Conservation (phyloP, 1,139 yeast species). For the Saccharomycopsis hybrid region DNA sequence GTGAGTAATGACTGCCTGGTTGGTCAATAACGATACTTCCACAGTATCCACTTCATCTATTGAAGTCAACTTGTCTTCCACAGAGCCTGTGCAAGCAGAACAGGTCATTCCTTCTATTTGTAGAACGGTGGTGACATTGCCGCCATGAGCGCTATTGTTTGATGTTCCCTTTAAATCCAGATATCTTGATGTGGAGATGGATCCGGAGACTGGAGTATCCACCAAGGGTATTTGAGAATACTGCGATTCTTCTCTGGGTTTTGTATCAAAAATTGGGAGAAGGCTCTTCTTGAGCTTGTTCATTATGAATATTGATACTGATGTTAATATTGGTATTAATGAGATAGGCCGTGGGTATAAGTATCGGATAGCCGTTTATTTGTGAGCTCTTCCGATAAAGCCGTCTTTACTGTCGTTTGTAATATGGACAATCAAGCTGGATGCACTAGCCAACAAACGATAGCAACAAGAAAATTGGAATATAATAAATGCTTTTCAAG, state of each 20-base stretch:
- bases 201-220: not conserved
- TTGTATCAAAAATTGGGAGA: not conserved
- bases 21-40: slow-evolving; percentile 64
- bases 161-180: no score
- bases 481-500: no score
- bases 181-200: no score
- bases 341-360: no score
- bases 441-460: no score
- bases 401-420: no score
- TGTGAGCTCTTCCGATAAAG: no score
- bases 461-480: no score
- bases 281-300: not conserved
- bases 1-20: slow-evolving; percentile 56
- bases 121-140: slow-evolving; percentile 22
- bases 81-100: slow-evolving; percentile 67
- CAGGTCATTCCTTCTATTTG: slow-evolving; percentile 77
- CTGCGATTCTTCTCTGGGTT: not conserved
- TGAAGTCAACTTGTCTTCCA: slow-evolving; percentile 45
- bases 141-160: not conserved
- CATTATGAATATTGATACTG: not conserved
- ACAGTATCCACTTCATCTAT: slow-evolving; percentile 31
- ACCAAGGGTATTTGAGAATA: not conserved
- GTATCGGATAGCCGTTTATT: no score
- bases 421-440: no score
- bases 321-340: no score